These are phyloP conservation scores for Chalciporus sphaerocephalus DNA, from an alignment of 768 basidiomycete species.

Conservation along the genomic window DNA sequence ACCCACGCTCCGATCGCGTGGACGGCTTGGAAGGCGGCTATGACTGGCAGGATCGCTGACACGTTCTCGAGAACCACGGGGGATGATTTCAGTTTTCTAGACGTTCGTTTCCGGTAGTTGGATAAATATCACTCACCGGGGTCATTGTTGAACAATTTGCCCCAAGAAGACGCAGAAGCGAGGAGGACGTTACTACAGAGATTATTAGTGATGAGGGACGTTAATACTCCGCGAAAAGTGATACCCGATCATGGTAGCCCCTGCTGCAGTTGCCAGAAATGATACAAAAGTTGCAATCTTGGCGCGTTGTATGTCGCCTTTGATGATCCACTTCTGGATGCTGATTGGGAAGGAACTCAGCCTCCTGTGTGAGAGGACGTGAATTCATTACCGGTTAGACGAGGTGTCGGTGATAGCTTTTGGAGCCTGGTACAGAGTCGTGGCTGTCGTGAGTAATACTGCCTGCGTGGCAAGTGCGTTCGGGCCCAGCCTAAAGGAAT, in stretches of 20 bases:
- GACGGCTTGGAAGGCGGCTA: slow-evolving; percentile 24
- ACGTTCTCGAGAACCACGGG: slow-evolving; percentile 42
- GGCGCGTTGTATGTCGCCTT: slow-evolving; percentile 16
- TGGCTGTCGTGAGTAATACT: slow-evolving; percentile 20
- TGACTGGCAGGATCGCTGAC: slow-evolving; percentile 48
- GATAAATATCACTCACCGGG: slow-evolving; percentile 23
- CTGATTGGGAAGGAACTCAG: slow-evolving; percentile 8
- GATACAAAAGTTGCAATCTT: slow-evolving; percentile 18
- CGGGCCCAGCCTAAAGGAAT: slow-evolving; percentile 16
- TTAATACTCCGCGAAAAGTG: background rate
- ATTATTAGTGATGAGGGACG: background rate
- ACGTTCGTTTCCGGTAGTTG: background rate
- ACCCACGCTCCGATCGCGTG: slow-evolving; percentile 21
- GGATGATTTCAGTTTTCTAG: background rate
- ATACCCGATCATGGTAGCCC: slow-evolving; percentile 12
- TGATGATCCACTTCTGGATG: slow-evolving; percentile 19
- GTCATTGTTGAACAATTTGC: slow-evolving; percentile 57
- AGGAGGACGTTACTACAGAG: slow-evolving; percentile 38
- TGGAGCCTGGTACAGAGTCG: slow-evolving; percentile 23
- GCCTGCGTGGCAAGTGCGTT: slow-evolving; percentile 25
- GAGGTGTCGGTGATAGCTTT: slow-evolving; percentile 18
- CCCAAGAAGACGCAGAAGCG: slow-evolving; percentile 48
- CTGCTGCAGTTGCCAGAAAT: slow-evolving; percentile 15
- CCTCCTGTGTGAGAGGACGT: background rate
- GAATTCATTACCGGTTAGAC: slow-evolving; percentile 22